Base-by-base conservation (phyloP, 2,329 filamentous ascomycete genomes). In the Orbilia quercus region DNA sequence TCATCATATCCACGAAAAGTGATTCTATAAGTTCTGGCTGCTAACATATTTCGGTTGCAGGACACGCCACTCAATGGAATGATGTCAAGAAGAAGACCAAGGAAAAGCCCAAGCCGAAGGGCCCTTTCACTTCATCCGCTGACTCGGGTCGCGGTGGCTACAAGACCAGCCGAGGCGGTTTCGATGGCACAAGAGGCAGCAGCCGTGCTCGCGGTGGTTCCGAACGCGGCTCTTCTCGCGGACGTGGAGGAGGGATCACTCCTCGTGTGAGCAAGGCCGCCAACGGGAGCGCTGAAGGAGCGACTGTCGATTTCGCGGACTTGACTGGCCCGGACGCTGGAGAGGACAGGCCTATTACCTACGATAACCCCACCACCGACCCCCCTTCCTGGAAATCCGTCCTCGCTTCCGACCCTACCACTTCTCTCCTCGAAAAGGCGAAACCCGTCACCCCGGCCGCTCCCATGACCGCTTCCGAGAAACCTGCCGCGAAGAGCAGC, bases 61-160 rank as follows among this genome's bases (percentile, higher is more conserved):
- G 91, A 79, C 86, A 87, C 76, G 89, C 93, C 79, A 89, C 91
- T 76, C 90, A 92, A 83, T 95, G 92, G 87, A 89, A 89, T 78
- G 90, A 94, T 81, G 91, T 95, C 77, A 90, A 89, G 77, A 91
- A 91, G 85, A 86, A 87, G 79, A 90, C 90, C 84, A 93, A 92
- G 84, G 87, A 90, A 78, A 84, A 86, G 76, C 83, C 88, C 78
- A 88, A 89, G 81, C 50, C 89, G 77, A 94, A 93, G 85, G 84
- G 85, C 75, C 90, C 90, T 81, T 87, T 91, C 62, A 81, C 85
- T 64, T 77, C 82, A 62, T 80, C 84, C 75, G 82, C 84, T 71
- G 82, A 85, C 76, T 79, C 80, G 75, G 54, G 74, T 65, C 80
- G 80, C 69, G 79, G 79, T 63, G 80, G 79, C 16, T 72, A 53